Percentiles rank a stretch among this genome's conserved stretches.
phyloP scores from a whole-genome alignment of 1,139 yeast species.

The Kodamaea suecica region DNA sequence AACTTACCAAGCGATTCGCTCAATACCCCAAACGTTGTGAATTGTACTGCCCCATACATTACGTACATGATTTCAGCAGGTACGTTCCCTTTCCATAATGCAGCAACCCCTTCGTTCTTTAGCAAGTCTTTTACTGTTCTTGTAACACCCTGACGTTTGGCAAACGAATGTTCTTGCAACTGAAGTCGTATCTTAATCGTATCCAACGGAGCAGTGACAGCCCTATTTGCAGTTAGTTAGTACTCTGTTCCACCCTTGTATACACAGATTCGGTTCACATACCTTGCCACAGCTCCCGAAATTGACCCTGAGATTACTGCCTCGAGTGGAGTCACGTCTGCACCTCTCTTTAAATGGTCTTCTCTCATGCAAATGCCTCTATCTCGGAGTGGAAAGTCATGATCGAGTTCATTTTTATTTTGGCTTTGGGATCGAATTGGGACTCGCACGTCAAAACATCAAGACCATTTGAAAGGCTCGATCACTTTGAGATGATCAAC shows the following conservation, averaged over 20 bases:
- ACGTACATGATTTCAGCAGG: constrained; percentile 89
- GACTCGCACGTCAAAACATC: too few relatives aligned
- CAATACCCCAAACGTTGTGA: constrained; percentile 62
- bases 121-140: constrained; percentile 30
- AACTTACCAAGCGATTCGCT: constrained; percentile 39
- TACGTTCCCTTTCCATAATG: constrained; percentile 92
- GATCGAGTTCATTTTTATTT: too few relatives aligned
- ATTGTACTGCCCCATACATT: constrained; percentile 81
- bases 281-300: constrained; percentile 66
- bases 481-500: too few relatives aligned
- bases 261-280: constrained; percentile 15
- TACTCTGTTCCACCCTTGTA: not conserved
- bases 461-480: constrained; percentile 1
- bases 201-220: constrained; percentile 85
- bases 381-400: not conserved
- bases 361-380: constrained; percentile 12
- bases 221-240: constrained; percentile 31
- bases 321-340: constrained; percentile 41
- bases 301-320: constrained; percentile 65
- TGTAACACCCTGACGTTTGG: constrained; percentile 29
- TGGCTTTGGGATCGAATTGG: too few relatives aligned
- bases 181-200: constrained; percentile 85
- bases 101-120: constrained; percentile 38
- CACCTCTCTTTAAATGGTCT: constrained; percentile 54
- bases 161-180: constrained; percentile 35